Evolutionary conservation across 1,284 basidiomycete genomes (phyloP), one percentile per base, ranked within the genome.

Genomic region (Apiotrichum porosum): DNA sequence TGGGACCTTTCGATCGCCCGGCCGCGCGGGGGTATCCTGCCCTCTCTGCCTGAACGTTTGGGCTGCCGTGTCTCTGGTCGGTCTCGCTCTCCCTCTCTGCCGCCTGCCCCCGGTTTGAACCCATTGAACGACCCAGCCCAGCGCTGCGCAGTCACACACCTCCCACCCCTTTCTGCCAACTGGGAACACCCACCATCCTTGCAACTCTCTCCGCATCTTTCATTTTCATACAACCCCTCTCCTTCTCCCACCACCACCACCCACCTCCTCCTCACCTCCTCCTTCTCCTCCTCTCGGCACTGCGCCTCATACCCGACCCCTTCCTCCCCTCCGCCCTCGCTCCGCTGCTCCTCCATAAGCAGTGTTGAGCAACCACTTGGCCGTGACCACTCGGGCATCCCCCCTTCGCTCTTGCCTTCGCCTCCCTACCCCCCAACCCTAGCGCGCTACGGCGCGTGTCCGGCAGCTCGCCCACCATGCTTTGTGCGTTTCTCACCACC

Each of bases 241-340:
- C 35, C 17, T 22, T 22, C 17, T 31, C 21, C 23, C 18, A 21
- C 12, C 23, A 23, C 21, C 17, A 19, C 28, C 35, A n/a, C n/a
- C n/a, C n/a, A 9, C 34, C 52, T 33, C 49, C 57, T n/a, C 52
- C 58, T n/a, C 9, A 43, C 54, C 23, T 17, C 53, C 31, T 48
- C 55, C 26, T 30, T 47, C n/a, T 35, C 37, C 19, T 23, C 41
- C 18, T 15, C 43, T 33, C 31, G 19, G 28, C 41, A 5, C 84
- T 87, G 63, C 59, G 76, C 5, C 76, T 74, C 19, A 66, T 68
- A 1, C 58, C 71, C 6, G 75, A 86, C 44, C 62, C 69, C 0
- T 58, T 68, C 2, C 51, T 81, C 5, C 79, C 77, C 6, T 74
- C 76, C 50, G 74, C 72, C 17, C 74, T 23, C 70, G 76, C 12